Evolutionary conservation across 768 basidiomycete species (phyloP).

Genomic region (Sarcomyxa edulis): DNA sequence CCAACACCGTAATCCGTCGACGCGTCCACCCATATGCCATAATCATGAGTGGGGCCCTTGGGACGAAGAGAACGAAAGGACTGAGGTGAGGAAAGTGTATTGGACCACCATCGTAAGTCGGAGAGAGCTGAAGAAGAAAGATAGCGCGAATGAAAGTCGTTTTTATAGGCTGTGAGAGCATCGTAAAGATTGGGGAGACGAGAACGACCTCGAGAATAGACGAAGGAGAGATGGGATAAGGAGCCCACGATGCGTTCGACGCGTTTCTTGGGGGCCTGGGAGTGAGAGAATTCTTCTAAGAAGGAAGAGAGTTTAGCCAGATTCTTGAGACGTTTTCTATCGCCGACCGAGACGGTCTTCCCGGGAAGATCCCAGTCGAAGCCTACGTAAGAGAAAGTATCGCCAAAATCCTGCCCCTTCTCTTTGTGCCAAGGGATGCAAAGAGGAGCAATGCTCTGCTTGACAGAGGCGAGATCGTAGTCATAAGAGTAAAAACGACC

Average conservation of each 20-base stretch:
- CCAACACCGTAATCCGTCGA: slow-evolving; percentile 33
- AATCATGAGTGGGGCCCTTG: slow-evolving; percentile 8
- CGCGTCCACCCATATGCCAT: slow-evolving; percentile 23
- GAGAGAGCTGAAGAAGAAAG: slow-evolving; percentile 5
- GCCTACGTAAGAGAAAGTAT: slow-evolving; percentile 17
- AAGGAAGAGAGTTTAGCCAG: slow-evolving; percentile 5
- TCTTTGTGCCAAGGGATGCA: slow-evolving; percentile 20
- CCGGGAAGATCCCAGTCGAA: slow-evolving; percentile 22
- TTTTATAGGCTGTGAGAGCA: slow-evolving; percentile 4
- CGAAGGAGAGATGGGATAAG: slow-evolving; percentile 17
- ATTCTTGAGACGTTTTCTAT: slow-evolving; percentile 21
- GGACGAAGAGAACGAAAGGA: slow-evolving; percentile 10
- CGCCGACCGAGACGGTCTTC: slow-evolving; percentile 17
- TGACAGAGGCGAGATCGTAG: slow-evolving; percentile 10
- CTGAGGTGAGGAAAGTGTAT: slow-evolving; percentile 7
- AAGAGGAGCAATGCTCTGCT: no score
- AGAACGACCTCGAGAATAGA: slow-evolving; percentile 8
- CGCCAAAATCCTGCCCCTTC: slow-evolving; percentile 15
- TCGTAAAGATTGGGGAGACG: slow-evolving; percentile 7
- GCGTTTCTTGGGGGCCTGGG: slow-evolving; percentile 1
- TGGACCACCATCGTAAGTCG: slow-evolving; percentile 9
- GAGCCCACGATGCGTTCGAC: slow-evolving; percentile 14
- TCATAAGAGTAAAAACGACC: slow-evolving; percentile 10
- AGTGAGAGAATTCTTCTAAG: slow-evolving; percentile 3
- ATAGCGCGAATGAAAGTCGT: slow-evolving; percentile 6